Percentiles rank a stretch among this genome's conserved stretches.
phyloP scores from a whole-genome alignment of 257 asterid genomes.

The Solanum bukasovii region DNA sequence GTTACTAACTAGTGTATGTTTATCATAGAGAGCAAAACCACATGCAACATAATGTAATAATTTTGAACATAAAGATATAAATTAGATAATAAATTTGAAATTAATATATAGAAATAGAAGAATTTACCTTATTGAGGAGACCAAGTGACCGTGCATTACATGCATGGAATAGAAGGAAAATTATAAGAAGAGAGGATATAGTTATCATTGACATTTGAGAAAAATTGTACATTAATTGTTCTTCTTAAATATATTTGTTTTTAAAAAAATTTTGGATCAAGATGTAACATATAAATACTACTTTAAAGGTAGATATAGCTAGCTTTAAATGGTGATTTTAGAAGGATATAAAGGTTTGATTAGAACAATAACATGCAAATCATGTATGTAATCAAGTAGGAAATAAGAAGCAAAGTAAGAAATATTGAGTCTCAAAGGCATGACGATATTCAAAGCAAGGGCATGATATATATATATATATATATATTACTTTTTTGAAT shows the following conservation, averaged over 20 bases:
- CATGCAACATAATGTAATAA: too few relatives aligned
- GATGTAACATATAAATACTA: slow-evolving; percentile 20
- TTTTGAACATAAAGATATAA: too few relatives aligned
- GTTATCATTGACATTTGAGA: background rate
- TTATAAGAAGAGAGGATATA: background rate
- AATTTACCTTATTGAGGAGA: background rate
- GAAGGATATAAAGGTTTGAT: slow-evolving; percentile 4
- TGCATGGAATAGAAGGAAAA: background rate
- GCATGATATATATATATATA: background rate
- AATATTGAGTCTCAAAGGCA: background rate
- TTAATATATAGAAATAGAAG: background rate
- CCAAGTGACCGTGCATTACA: background rate
- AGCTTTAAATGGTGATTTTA: slow-evolving; percentile 20
- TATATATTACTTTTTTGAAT: background rate
- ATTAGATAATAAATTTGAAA: background rate
- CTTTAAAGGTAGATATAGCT: background rate
- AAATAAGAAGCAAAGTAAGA: slow-evolving; percentile 1
- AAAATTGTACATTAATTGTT: background rate
- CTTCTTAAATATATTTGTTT: background rate
- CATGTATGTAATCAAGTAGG: slow-evolving; percentile 2
- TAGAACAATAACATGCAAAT: slow-evolving; percentile 36
- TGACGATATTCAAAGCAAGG: background rate
- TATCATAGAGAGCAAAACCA: background rate
- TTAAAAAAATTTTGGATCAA: background rate
- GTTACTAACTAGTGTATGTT: background rate